Evolutionary conservation across 176 grass and related monocot genomes (phyloP).

Genomic region (Cymbopogon citratus): DNA sequence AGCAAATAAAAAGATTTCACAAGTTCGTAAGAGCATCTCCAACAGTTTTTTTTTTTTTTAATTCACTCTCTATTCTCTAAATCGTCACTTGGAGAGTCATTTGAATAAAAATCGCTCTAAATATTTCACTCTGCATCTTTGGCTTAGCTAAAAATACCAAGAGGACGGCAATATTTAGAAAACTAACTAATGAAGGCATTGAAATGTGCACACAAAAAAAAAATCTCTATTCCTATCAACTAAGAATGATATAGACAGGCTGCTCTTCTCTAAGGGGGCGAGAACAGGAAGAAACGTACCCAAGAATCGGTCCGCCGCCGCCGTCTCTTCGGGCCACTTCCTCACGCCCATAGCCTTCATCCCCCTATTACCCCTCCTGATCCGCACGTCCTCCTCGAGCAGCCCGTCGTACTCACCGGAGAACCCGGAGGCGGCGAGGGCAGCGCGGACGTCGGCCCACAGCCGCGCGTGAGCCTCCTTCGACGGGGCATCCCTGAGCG

Average conservation of each 20-base stretch:
- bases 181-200: background rate
- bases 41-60: background rate
- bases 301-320: background rate
- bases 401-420: conserved; percentile 51
- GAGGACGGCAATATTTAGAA: background rate
- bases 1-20: background rate
- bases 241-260: background rate
- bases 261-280: background rate
- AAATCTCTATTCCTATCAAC: background rate
- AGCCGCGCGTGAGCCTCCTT: conserved; percentile 31
- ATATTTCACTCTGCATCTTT: background rate
- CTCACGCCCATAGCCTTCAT: background rate
- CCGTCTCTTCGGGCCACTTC: conserved; percentile 8
- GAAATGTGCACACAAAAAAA: background rate
- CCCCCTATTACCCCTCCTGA: conserved; percentile 22
- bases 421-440: conserved; percentile 39
- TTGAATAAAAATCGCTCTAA: background rate
- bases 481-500: conserved; percentile 17
- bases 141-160: background rate
- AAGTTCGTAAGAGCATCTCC: background rate
- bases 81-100: background rate
- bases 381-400: conserved; percentile 2
- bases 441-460: conserved; percentile 50
- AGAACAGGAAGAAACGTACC: conserved; percentile 24
- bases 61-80: background rate